Base-by-base conservation (phyloP, 768 basidiomycete genomes). In the Kwoniella dendrophila region DNA sequence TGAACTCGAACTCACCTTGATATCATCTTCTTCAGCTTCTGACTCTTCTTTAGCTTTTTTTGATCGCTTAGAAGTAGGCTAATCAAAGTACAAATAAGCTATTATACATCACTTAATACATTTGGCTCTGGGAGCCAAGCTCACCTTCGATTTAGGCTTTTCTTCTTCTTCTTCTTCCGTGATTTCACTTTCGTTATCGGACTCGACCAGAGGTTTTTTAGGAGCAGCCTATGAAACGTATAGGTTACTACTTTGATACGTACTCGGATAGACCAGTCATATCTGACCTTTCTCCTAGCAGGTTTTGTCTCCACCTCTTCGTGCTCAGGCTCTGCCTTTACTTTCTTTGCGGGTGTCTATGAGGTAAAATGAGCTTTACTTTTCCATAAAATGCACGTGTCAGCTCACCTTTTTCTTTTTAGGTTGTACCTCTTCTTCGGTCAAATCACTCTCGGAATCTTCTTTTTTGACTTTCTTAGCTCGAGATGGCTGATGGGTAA, bases 371-470 rank as follows among this genome's bases (percentile, higher is more conserved):
- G 7, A 38, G 14, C 22, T 45, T 56, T 18, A 48, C 38, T 49
- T 12, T 49, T 44, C 30, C 26, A 27, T 3, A n/a, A 33, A 20
- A 16, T 0, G 10, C 5, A 51, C 62, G 56, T 4, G 59, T 36
- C 81, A 66, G 8, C 81, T 74, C 27, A 82, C 83, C 48, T 72
- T 77, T 64, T 81, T 79, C 60, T 82, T 83, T 80, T 86, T 86
- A 18, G 82, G 82, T 68, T 84, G 84, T 59, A 80, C 81, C 47
- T 80, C 80, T 53, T 83, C 82, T 59, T 81, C 57, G 16, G 36
- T 43, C 41, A 43, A 43, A 43, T 43, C 59, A 41, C 44, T 58
- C 53, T 60, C 63, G 7, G 18, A 48, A 36, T 64, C 48, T 29
- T 50, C 29, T 83, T 40, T 33, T 8, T 14, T 16, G 16, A 7